Conservation (phyloP, 1,284 basidiomycete species). For the Cryptococcus wingfieldii region DNA sequence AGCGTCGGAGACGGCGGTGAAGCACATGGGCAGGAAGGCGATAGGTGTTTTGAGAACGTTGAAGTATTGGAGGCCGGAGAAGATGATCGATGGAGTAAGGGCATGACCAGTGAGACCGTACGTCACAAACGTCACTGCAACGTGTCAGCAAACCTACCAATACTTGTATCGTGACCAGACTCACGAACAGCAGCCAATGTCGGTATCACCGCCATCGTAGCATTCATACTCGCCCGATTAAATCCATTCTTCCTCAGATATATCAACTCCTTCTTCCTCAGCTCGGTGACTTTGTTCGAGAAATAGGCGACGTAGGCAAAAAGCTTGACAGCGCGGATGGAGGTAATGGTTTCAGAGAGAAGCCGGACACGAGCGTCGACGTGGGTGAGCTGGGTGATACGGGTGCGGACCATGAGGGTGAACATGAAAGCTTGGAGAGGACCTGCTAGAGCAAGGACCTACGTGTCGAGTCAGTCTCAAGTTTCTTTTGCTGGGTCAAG, state of each 20-base stretch:
- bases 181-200: slow-evolving; percentile 60
- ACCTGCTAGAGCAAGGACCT: slow-evolving; percentile 18
- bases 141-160: background rate
- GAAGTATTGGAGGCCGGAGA: slow-evolving; percentile 70
- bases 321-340: slow-evolving; percentile 48
- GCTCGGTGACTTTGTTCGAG: slow-evolving; percentile 53
- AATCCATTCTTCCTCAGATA: slow-evolving; percentile 38
- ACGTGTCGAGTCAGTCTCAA: background rate
- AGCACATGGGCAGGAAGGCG: slow-evolving; percentile 42
- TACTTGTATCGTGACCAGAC: slow-evolving; percentile 2
- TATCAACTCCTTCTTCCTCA: slow-evolving; percentile 57
- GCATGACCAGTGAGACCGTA: slow-evolving; percentile 63
- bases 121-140: slow-evolving; percentile 64
- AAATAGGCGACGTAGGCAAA: slow-evolving; percentile 58
- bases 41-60: slow-evolving; percentile 53
- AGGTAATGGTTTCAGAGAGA: slow-evolving; percentile 35
- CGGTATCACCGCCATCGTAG: slow-evolving; percentile 56
- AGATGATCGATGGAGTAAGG: slow-evolving; percentile 66
- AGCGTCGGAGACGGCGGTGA: slow-evolving; percentile 56
- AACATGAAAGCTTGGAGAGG: slow-evolving; percentile 54
- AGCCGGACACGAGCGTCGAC: slow-evolving; percentile 59
- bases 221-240: slow-evolving; percentile 29
- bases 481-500: slow-evolving; percentile 24
- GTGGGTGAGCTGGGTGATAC: slow-evolving; percentile 62
- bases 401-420: slow-evolving; percentile 60